Conservation (phyloP, 306 rosid species). For the Glycine soja region DNA sequence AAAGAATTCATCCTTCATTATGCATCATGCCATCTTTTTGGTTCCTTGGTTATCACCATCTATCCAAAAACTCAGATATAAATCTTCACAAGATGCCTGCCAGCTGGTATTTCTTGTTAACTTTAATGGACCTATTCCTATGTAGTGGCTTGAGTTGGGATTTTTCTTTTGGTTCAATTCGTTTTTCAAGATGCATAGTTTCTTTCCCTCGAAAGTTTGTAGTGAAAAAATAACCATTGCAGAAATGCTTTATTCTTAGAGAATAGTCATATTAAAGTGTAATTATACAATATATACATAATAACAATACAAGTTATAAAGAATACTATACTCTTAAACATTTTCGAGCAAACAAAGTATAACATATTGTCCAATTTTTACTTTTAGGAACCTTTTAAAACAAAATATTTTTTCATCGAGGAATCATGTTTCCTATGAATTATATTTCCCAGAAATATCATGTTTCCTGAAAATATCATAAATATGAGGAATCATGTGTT, state of each 20-base stretch:
- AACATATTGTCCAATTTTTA: too few species aligned
- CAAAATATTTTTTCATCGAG: too few species aligned
- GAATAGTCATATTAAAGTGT: not conserved
- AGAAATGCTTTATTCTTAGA: not conserved
- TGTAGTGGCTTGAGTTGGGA: not conserved
- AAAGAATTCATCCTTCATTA: not conserved
- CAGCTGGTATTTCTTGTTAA: conserved; percentile 10
- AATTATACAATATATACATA: not conserved
- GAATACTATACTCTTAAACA: too few species aligned
- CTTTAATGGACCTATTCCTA: not conserved
- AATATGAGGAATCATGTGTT: too few species aligned
- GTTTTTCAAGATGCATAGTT: not conserved
- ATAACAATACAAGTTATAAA: too few species aligned
- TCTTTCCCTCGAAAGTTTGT: not conserved
- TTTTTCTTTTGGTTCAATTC: not conserved
- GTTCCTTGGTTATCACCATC: conserved; percentile 1
- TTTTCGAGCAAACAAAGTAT: too few species aligned
- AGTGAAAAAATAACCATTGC: not conserved
- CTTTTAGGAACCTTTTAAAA: too few species aligned
- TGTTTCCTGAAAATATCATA: too few species aligned
- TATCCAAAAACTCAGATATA: not conserved
- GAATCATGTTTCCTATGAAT: too few species aligned
- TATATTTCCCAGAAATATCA: too few species aligned
- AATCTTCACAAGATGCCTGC: not conserved
- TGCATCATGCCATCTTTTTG: conserved; percentile 22